Conservation (phyloP, 108 stramenopile genomes). For the Fistulifera solaris region DNA sequence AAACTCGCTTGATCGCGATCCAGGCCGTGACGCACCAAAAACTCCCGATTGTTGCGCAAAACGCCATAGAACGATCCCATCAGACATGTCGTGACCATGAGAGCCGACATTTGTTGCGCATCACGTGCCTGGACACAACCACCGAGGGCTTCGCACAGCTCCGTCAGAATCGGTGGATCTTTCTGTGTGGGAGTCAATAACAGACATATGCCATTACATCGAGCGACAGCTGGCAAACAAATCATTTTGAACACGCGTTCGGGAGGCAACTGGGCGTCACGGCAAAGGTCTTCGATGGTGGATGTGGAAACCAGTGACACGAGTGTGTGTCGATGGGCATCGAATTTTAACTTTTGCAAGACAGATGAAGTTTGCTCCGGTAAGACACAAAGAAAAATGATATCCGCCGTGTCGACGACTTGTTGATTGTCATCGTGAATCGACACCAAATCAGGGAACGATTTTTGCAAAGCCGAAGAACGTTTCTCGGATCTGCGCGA, state of each 20-base stretch:
- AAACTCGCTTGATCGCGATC: conserved; percentile 18
- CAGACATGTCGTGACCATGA: conserved; percentile 47
- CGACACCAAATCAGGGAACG: conserved; percentile 35
- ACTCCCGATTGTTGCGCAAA: conserved; percentile 42
- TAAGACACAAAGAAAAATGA: conserved; percentile 67
- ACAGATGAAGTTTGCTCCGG: conserved; percentile 49
- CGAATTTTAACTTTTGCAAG: conserved; percentile 36
- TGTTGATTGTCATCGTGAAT: conserved; percentile 55
- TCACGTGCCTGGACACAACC: conserved; percentile 38
- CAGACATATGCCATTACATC: conserved; percentile 38
- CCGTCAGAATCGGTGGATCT: neutral
- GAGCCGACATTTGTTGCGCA: conserved; percentile 38
- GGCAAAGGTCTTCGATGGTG: neutral
- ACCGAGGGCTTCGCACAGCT: conserved; percentile 25
- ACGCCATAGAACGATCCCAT: conserved; percentile 64
- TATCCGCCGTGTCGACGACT: conserved; percentile 52
- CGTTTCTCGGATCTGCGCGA: conserved; percentile 50
- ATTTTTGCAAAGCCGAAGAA: conserved; percentile 25
- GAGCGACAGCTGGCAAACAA: conserved; percentile 49
- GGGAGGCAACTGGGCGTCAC: conserved; percentile 12
- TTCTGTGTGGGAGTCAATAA: conserved; percentile 3
- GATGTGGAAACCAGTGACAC: conserved; percentile 51
- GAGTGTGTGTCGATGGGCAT: conserved; percentile 43
- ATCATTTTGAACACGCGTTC: conserved; percentile 69
- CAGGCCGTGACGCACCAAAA: conserved; percentile 36